Evolutionary conservation across 2,329 filamentous ascomycete species (phyloP).

Genomic region (Colletotrichum viniferum): DNA sequence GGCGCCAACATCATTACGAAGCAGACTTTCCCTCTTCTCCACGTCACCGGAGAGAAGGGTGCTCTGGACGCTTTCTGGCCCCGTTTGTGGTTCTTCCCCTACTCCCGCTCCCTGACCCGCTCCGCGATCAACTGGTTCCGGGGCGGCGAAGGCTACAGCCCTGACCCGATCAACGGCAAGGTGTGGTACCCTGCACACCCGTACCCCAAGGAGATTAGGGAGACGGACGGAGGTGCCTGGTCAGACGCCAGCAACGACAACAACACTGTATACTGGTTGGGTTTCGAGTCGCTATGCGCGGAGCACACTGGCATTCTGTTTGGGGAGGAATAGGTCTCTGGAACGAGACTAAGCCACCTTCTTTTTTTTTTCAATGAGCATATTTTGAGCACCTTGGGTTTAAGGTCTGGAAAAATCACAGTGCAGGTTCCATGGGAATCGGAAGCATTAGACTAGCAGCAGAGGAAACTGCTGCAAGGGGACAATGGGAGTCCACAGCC

Average conservation of each 20-base stretch:
- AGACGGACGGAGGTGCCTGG: slow-evolving; percentile 20
- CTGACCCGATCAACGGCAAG: slow-evolving; percentile 33
- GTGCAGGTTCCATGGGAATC: background rate
- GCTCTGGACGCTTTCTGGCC: slow-evolving; percentile 34
- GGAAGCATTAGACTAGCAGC: background rate
- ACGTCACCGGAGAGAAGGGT: slow-evolving; percentile 43
- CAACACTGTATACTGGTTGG: slow-evolving; percentile 15
- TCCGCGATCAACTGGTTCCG: slow-evolving; percentile 30
- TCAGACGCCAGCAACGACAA: slow-evolving; percentile 21
- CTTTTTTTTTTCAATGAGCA: background rate
- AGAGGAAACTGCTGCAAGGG: background rate
- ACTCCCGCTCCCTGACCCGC: slow-evolving; percentile 32
- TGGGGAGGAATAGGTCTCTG: slow-evolving; percentile 5
- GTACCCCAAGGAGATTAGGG: slow-evolving; percentile 11
- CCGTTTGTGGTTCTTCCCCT: slow-evolving; percentile 43
- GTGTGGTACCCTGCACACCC: slow-evolving; percentile 29
- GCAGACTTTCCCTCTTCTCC: slow-evolving; percentile 39
- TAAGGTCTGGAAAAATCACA: background rate
- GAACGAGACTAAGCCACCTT: background rate
- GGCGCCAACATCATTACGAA: slow-evolving; percentile 41
- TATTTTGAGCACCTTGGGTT: background rate
- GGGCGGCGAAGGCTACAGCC: slow-evolving; percentile 26
- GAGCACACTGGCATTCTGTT: slow-evolving; percentile 17
- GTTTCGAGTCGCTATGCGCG: slow-evolving; percentile 18
- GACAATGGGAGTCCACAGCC: background rate